A percentile compares a stretch with the other conserved stretches of the same genome.
These are phyloP conservation scores for Arxiozyma slooffiae DNA, from an alignment of 1,139 yeast genomes.

Conservation along the genomic window DNA sequence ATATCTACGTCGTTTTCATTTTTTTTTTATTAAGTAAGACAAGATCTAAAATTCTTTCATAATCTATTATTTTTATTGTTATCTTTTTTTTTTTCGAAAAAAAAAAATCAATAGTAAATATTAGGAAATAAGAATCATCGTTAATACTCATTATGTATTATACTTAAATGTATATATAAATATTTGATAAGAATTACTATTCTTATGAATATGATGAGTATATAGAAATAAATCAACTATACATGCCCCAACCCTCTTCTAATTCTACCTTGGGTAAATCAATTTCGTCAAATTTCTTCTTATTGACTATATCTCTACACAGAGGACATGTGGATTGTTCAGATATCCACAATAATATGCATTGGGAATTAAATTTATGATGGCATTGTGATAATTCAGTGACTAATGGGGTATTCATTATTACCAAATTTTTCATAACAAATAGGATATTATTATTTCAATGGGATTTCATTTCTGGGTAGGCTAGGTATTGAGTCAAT, in stretches of 20 bases:
- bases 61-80: too few species aligned
- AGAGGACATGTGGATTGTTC: constrained; percentile 78
- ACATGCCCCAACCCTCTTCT: constrained; percentile 67
- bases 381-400: constrained; percentile 68
- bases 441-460: constrained; percentile 70
- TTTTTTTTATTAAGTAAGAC: too few species aligned
- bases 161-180: background rate
- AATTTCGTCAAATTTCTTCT: constrained; percentile 39
- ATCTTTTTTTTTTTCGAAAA: too few species aligned
- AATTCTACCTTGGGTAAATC: constrained; percentile 63
- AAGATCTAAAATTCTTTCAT: background rate
- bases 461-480: constrained; percentile 40
- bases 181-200: background rate
- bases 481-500: constrained; percentile 72
- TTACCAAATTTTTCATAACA: constrained; percentile 66
- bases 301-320: constrained; percentile 64
- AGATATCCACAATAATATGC: constrained; percentile 83
- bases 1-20: too few species aligned
- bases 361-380: constrained; percentile 80
- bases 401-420: constrained; percentile 69
- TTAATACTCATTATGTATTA: background rate
- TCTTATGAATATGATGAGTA: background rate
- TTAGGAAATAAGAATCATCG: background rate
- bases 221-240: constrained; percentile 39
- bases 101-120: too few species aligned